Evolutionary conservation across 225 moss, liverwort and hornwort genomes (phyloP), one percentile per base, ranked within the genome.

Genomic region (Thuidium tamariscinum): DNA sequence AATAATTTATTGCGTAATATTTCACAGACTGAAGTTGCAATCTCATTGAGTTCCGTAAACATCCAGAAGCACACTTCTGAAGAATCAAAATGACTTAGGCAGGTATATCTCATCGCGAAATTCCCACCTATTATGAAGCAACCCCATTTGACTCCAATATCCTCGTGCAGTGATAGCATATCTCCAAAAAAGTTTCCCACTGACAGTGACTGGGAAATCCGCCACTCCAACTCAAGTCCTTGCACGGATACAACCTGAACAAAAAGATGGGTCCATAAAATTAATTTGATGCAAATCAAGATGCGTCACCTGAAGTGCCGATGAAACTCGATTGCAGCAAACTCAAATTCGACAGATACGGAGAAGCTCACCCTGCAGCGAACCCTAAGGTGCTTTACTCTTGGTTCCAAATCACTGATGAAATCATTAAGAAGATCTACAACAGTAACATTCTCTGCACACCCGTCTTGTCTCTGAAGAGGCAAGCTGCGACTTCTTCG

Each of bases 231-330:
- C 73, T 94, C 90, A 54, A 96, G 91, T 79, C 82, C 89, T 89
- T 88, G 87, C 71, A 96, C 91, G 18, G 89, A 89, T 77, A 96
- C 92, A 70, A 95, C 90, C 96, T 96, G 86, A 84, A 90, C 68
- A 82, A 63, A 23, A 70, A 26, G 29, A 65, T 52, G 77, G 29
- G 56, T 51, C 74, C 48, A 59, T 30, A 30, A 55, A 74, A 81
- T 80, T 75, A 88, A 27, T 65, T 30, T 21, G 82, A 87, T 82
- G 52, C 39, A 85, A 56, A 71, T 77, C n/a, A 60, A 36, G 49
- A 81, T 82, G 41, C 70, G 25, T 69, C 70, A 83, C 69, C 41
- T 57, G 77, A 79, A 64, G 27, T 70, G 57, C 51, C 16, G 69
- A 62, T 69, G 39, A 68, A 83, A 78, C 73, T 48, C 26, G 61